Evolutionary conservation across 2,329 filamentous ascomycete species (phyloP), one percentile per base, ranked within the genome.

Genomic region (Paraconiothyrium brasiliense): DNA sequence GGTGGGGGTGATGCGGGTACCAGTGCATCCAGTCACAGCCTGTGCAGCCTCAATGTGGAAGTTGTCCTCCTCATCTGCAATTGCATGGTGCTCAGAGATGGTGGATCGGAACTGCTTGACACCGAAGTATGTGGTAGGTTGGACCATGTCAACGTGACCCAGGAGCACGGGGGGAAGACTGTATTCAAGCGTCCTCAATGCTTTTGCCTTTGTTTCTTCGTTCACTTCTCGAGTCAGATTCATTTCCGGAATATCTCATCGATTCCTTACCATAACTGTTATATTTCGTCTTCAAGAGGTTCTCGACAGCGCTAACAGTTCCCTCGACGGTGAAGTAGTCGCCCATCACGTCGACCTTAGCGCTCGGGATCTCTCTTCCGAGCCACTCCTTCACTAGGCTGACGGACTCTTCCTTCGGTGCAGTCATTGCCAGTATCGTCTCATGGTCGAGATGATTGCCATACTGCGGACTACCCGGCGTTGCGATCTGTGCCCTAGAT

Each of bases 321-420:
- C 86, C 74, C 20, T 79, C 71, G 3, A 86, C 76, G 20, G 80
- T 82, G 61, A 87, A 80, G 81, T 84, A 87, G 66, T 87, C 85
- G 49, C 64, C 85, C 64, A 81, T 83, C 16, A 84, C 81, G 0
- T 82, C 77, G 62, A 79, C 83, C 69, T 84, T 82, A 8, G 68
- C 64, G 10, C 76, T 60, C 44, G 74, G 79, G 56, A 80, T 84
- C 69, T 86, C 80, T 59, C 81, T 81, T 9, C 71, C 68, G 4
- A 88, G 78, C 85, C 85, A 87, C 57, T 84, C 79, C 52, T 83
- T 81, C 22, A 87, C 82, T 8, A 84, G 79, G 22, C 80, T 72
- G 8, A 82, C 68, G 1, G 84, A 82, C 59, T 86, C 80, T 2
- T 84, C 79, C 1, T 81, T 72, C 4, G 86, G 86, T 65, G 80